Evolutionary conservation across 768 basidiomycete species (phyloP).

Genomic region (Lanmaoa rubissima): DNA sequence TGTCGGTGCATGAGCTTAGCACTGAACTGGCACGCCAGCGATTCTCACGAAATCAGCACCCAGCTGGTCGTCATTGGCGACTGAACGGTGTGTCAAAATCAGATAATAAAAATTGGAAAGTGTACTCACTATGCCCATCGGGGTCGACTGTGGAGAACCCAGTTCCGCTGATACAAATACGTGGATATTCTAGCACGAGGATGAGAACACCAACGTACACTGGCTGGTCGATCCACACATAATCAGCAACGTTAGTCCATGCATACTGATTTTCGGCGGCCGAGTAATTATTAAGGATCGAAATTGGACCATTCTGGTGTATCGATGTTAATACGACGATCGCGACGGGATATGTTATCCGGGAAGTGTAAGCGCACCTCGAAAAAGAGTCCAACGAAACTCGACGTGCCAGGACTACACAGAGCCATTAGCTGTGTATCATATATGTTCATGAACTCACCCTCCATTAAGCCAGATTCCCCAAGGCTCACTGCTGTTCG

Average conservation of each 20-base stretch:
- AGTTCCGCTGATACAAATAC: too few species aligned
- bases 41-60: slow-evolving; percentile 43
- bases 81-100: slow-evolving; percentile 26
- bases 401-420: slow-evolving; percentile 61
- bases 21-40: neutral
- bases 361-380: slow-evolving; percentile 42
- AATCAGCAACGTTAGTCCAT: slow-evolving; percentile 52
- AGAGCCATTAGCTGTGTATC: neutral
- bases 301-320: slow-evolving; percentile 64
- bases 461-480: slow-evolving; percentile 73
- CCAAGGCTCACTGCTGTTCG: slow-evolving; percentile 51
- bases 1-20: too few species aligned
- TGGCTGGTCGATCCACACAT: slow-evolving; percentile 12
- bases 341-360: too few species aligned
- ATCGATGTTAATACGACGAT: neutral
- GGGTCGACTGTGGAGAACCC: too few species aligned
- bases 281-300: slow-evolving; percentile 49
- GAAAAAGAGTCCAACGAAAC: slow-evolving; percentile 57
- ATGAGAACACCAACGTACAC: too few species aligned
- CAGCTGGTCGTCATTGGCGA: slow-evolving; percentile 62
- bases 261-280: slow-evolving; percentile 48
- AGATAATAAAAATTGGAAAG: neutral
- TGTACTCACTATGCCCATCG: too few species aligned
- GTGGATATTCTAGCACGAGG: too few species aligned
- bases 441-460: slow-evolving; percentile 32